Evolutionary conservation across 768 basidiomycete genomes (phyloP), one percentile per base, ranked within the genome.

Genomic region (Suillus luteus): DNA sequence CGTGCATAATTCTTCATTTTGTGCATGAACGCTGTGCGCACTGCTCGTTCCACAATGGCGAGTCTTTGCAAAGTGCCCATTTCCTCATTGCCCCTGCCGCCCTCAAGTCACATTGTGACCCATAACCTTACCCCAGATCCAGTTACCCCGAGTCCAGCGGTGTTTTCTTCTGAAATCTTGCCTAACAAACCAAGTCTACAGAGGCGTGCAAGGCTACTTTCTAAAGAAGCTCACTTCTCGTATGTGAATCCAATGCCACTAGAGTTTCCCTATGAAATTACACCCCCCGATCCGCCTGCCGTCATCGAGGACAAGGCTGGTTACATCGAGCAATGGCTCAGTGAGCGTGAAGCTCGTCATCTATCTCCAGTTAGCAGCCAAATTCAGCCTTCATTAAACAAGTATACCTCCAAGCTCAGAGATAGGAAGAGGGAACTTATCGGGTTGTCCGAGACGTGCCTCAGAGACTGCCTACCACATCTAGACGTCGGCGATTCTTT

Each of bases 401-500:
- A 85, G 68, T 84, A 85, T 65, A 78, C 77, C 52, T 75, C 82
- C 8, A 75, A 79, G 68, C 79, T 80, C 57, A 77, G 87, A 60
- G 83, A 87, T 62, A 81, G 84, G 55, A 78, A 75, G 3, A 78
- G 84, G 55, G 78, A 81, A 55, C 86, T 98, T 44, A 80, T 97
- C 19, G 93, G 87, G 5, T 67, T 99, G 19, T 87, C 94, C 0
- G 83, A 85, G 55, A 81, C 83, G 2, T 86, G 87, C 14, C 71
- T 94, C 51, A 75, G 81, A 37, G 94, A 96, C 67, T 92, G 88
- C 68, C 73, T 97, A 10, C 96, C 96, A 0, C 85, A 88, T 67
- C 80, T 99, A 22, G 90, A 96, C 63, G 89, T 94, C 12, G 95
- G 95, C 4, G 93, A 97, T 71, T 87, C 92, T 0, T 87, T 93